These are phyloP conservation scores for Bretschneidera sinensis DNA, from an alignment of 345 rosid genomes.

Conservation along the genomic window DNA sequence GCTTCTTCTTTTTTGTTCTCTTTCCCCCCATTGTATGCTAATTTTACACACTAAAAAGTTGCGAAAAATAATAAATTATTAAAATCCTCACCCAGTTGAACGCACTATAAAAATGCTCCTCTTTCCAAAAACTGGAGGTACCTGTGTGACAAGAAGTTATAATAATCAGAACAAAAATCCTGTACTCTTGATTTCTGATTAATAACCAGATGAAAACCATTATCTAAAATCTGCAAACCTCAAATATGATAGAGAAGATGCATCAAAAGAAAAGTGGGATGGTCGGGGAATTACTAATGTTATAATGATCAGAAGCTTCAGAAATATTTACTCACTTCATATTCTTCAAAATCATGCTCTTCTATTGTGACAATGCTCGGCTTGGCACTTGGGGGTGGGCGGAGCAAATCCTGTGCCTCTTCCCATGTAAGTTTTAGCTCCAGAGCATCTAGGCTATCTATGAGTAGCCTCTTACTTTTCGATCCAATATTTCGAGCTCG, in stretches of 20 bases:
- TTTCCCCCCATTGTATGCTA: neutral
- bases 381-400: conserved; percentile 62
- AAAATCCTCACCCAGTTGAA: conserved; percentile 59
- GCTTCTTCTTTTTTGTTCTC: neutral
- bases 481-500: conserved; percentile 76
- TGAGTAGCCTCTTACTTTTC: conserved; percentile 81
- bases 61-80: conserved; percentile 12
- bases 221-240: too few species aligned
- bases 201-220: neutral
- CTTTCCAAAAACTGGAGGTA: conserved; percentile 95
- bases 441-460: conserved; percentile 76
- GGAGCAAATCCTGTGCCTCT: conserved; percentile 90
- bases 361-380: conserved; percentile 74
- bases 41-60: neutral
- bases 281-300: too few species aligned
- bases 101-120: conserved; percentile 64
- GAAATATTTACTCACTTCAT: conserved; percentile 61
- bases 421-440: conserved; percentile 96
- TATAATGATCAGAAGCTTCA: conserved; percentile 6
- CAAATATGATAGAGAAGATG: neutral
- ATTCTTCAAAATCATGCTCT: conserved; percentile 93
- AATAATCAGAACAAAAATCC: neutral
- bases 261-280: neutral
- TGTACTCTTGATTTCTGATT: neutral
- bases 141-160: conserved; percentile 44